These are phyloP conservation scores for Aspergillus novofumigatus DNA, from an alignment of 2,329 filamentous ascomycete genomes.

Conservation along the genomic window DNA sequence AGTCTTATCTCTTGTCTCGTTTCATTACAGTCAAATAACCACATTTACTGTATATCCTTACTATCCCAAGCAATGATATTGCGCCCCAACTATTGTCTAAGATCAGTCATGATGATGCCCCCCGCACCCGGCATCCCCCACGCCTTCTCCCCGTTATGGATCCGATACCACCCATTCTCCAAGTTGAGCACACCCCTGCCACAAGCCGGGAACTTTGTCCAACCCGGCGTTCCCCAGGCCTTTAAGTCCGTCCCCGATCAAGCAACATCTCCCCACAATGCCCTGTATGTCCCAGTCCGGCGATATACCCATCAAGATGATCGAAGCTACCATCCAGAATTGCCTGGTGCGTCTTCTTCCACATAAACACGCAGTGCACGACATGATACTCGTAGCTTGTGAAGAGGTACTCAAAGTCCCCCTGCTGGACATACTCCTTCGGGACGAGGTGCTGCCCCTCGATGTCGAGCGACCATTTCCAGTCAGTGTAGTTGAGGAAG, in stretches of 20 bases:
- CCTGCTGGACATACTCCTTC: background rate
- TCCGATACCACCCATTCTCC: background rate
- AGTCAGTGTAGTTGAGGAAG: constrained; percentile 12
- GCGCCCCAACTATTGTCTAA: background rate
- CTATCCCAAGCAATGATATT: no score
- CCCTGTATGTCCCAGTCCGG: constrained; percentile 2
- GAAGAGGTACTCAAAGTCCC: constrained; percentile 3
- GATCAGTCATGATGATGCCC: background rate
- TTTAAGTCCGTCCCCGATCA: background rate
- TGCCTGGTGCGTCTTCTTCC: constrained; percentile 12
- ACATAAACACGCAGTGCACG: constrained; percentile 12
- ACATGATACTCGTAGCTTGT: constrained; percentile 9
- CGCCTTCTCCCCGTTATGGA: constrained; percentile 1
- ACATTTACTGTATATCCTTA: no score
- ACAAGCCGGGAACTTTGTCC: constrained; percentile 1
- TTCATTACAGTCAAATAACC: background rate
- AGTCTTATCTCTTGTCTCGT: background rate
- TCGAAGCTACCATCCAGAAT: background rate
- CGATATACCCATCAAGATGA: constrained; percentile 8
- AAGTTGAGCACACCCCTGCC: background rate
- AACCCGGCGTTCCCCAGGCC: background rate
- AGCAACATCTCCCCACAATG: constrained; percentile 48
- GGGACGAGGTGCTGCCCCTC: background rate
- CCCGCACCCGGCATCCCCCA: background rate
- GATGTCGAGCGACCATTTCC: constrained; percentile 8